Evolutionary conservation across 257 asterid genomes (phyloP).

Genomic region (Solanum habrochaites): DNA sequence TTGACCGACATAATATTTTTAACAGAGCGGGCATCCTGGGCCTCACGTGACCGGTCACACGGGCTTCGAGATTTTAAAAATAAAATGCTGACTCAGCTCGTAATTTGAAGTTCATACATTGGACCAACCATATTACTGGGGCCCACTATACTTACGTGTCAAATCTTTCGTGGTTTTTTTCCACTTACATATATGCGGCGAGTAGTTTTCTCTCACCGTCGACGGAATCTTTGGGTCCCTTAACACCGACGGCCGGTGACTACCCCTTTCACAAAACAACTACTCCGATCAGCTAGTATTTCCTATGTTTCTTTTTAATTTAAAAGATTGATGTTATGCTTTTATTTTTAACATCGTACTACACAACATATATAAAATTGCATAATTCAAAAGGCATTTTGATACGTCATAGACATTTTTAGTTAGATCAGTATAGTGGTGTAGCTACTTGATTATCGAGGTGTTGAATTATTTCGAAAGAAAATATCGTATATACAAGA

Average conservation of each 20-base stretch:
- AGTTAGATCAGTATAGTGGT: neutral
- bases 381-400: neutral
- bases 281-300: neutral
- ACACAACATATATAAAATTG: neutral
- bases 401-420: neutral
- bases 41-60: conserved; percentile 80
- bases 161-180: neutral
- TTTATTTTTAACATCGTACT: neutral
- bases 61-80: conserved; percentile 32
- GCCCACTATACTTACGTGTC: conserved; percentile 31
- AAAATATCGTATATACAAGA: too few species aligned
- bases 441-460: neutral
- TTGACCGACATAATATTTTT: conserved; percentile 37
- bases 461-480: neutral
- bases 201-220: neutral
- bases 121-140: conserved; percentile 36
- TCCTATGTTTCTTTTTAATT: neutral
- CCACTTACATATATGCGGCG: conserved; percentile 19
- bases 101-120: conserved; percentile 32
- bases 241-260: conserved; percentile 11
- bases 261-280: neutral
- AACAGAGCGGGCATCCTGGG: conserved; percentile 68
- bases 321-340: neutral
- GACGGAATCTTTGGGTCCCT: conserved; percentile 25
- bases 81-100: conserved; percentile 31